A percentile compares a stretch with the other conserved stretches of the same genome.
These are phyloP conservation scores for Daldinia concentrica DNA, from an alignment of 495 filamentous ascomycete species.

Conservation along the genomic window DNA sequence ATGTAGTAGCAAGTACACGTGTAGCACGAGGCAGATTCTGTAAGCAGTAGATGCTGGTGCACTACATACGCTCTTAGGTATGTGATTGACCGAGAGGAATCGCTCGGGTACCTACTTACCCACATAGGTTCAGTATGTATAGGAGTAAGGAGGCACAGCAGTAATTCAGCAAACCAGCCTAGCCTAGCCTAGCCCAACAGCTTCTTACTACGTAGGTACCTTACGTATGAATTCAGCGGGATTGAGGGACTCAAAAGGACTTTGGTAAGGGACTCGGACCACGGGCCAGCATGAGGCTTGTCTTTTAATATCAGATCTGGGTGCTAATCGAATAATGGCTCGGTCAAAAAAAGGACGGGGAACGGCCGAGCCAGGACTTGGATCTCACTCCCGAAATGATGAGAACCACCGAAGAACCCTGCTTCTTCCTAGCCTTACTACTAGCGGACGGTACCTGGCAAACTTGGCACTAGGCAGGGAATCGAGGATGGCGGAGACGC, in stretches of 20 bases:
- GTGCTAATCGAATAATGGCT: conserved; percentile 45
- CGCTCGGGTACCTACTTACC: conserved; percentile 3
- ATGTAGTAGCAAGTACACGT: neutral
- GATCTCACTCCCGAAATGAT: conserved; percentile 51
- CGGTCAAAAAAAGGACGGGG: conserved; percentile 45
- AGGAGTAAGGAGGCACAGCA: neutral
- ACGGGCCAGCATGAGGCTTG: conserved; percentile 40
- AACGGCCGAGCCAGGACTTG: conserved; percentile 38
- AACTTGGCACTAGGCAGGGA: conserved; percentile 37
- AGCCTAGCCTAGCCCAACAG: neutral
- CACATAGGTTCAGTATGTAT: neutral
- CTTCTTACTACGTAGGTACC: neutral
- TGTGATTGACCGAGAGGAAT: conserved; percentile 25
- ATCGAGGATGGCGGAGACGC: conserved; percentile 36
- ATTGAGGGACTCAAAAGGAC: neutral
- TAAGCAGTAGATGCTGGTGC: conserved; percentile 3
- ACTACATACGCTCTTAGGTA: conserved; percentile 13
- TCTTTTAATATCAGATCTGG: conserved; percentile 48
- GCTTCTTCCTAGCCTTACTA: conserved; percentile 44
- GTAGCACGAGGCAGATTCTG: conserved; percentile 8
- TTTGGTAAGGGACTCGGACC: conserved; percentile 11
- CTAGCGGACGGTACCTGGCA: conserved; percentile 26
- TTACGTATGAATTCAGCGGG: neutral
- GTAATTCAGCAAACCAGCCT: neutral
- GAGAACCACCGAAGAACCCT: conserved; percentile 49